Percentiles rank a stretch among this genome's conserved stretches.
These are phyloP conservation scores for Penicillium digitatum DNA, from an alignment of 2,329 filamentous ascomycete genomes.

Conservation along the genomic window DNA sequence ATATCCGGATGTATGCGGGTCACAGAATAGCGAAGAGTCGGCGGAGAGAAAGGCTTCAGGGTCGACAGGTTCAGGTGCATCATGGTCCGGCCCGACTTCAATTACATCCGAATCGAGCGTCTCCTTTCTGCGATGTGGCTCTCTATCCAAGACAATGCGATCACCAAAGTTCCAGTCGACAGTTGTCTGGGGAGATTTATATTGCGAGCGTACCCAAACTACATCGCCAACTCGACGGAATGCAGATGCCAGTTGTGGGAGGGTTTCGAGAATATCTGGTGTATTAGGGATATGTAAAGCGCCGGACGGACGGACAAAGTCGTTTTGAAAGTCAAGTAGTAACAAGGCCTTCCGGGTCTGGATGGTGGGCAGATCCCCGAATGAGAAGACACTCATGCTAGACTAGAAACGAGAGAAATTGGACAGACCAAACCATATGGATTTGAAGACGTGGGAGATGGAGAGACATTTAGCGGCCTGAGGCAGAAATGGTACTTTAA, in stretches of 20 bases:
- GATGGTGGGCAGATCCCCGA: conserved; percentile 45
- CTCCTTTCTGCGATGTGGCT: conserved; percentile 9
- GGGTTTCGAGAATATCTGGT: conserved; percentile 62
- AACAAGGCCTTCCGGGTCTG: conserved; percentile 67
- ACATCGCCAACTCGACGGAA: conserved; percentile 72
- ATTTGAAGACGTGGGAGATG: background rate
- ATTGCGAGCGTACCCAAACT: conserved; percentile 80
- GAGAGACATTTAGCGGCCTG: background rate
- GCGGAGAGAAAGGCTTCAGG: conserved; percentile 44
- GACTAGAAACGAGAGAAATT: background rate
- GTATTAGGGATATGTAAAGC: conserved; percentile 63
- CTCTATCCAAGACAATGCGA: conserved; percentile 40
- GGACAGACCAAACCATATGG: background rate
- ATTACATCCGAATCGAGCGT: conserved; percentile 19
- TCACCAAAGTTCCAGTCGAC: conserved; percentile 50
- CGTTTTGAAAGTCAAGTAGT: conserved; percentile 83
- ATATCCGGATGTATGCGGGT: conserved; percentile 41
- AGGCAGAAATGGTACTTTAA: background rate
- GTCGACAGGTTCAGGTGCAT: conserved; percentile 29
- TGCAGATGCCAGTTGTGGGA: conserved; percentile 61
- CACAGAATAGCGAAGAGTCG: conserved; percentile 37
- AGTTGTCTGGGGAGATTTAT: conserved; percentile 58
- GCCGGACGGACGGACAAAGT: conserved; percentile 70
- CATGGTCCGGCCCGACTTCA: conserved; percentile 20
- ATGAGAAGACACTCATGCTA: conserved; percentile 33